Base-by-base conservation (phyloP, 768 basidiomycete genomes). In the Sporobolomyces phaffii region DNA sequence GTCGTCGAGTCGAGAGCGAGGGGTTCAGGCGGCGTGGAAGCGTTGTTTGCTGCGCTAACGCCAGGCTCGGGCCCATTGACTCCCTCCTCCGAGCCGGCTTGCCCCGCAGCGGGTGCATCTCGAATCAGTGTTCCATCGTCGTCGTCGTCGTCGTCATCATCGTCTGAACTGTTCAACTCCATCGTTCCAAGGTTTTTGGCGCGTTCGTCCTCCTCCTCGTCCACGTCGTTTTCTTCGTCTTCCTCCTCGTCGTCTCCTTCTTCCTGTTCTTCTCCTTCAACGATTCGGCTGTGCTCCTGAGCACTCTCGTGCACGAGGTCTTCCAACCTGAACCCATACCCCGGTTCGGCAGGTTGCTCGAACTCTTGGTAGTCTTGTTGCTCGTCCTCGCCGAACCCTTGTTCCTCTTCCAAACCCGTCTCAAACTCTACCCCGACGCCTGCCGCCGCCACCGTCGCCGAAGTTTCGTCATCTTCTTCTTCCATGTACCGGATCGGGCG, bases 401-500 rank as follows among this genome's bases (percentile, higher is more conserved):
- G 26, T 20, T 47, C 62, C 34, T 62, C 60, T 13, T 41, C 60
- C 8, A 33, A 43, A n/a, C 10, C 33, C 24, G 15, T 31, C n/a
- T 38, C 59, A n/a, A 47, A 29, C 3, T 40, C 47, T 13, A 3
- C 48, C 3, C 60, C n/a, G n/a, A n/a, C n/a, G n/a, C n/a, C n/a
- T n/a, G n/a, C n/a, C n/a, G n/a, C n/a, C n/a, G n/a, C n/a, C n/a
- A n/a, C n/a, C n/a, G n/a, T n/a, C n/a, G n/a, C n/a, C n/a, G n/a
- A n/a, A n/a, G n/a, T n/a, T n/a, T n/a, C 50, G 20, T 40, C 38
- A 7, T 36, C 24, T 6, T 29, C 50, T 36, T 10, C 36, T 14
- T 40, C 60, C 20, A n/a, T 45, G 36, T 62, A 62, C 10, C 51
- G 40, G 22, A 45, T 53, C 36, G 50, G 61, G 10, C 61, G 61